A percentile compares a stretch with the other conserved stretches of the same genome.
Conservation (phyloP, 2,329 filamentous ascomycete species). For the Aureobasidium lini region DNA sequence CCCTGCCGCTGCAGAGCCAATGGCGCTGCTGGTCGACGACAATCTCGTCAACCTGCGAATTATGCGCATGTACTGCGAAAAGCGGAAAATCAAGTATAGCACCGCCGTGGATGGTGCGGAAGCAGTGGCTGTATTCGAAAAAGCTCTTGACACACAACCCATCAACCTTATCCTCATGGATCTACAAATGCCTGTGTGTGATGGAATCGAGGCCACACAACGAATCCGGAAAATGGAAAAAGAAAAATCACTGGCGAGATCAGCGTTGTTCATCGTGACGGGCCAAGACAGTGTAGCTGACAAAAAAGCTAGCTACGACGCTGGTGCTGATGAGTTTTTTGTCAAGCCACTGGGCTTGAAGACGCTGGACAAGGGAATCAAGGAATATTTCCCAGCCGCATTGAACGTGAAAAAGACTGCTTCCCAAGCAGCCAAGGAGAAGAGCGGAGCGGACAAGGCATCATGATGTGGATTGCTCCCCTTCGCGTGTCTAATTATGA, state of each 20-base stretch:
- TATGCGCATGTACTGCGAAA: constrained; percentile 40
- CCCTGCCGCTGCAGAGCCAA: constrained; percentile 16
- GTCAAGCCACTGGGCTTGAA: constrained; percentile 33
- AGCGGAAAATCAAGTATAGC: constrained; percentile 35
- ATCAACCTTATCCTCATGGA: constrained; percentile 39
- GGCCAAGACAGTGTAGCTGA: constrained; percentile 30
- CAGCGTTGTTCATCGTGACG: constrained; percentile 32
- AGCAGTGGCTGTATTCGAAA: constrained; percentile 34
- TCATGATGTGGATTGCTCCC: neutral
- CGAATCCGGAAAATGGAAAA: constrained; percentile 33
- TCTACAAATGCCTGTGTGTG: constrained; percentile 39
- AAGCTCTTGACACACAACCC: constrained; percentile 21
- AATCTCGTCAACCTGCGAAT: constrained; percentile 45
- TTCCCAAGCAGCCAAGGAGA: neutral
- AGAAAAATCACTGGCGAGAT: constrained; percentile 25
- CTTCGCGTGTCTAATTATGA: neutral
- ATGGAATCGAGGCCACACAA: constrained; percentile 33
- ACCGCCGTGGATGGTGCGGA: constrained; percentile 39
- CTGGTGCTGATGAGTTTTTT: constrained; percentile 31
- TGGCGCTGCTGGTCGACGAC: constrained; percentile 40
- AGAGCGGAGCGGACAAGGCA: neutral
- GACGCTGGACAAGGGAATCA: constrained; percentile 16
- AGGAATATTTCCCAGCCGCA: constrained; percentile 14
- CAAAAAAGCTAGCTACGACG: constrained; percentile 27
- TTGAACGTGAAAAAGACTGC: neutral